Evolutionary conservation across 2,329 filamentous ascomycete species (phyloP), one percentile per base, ranked within the genome.

Genomic region (Penicillium paneum): DNA sequence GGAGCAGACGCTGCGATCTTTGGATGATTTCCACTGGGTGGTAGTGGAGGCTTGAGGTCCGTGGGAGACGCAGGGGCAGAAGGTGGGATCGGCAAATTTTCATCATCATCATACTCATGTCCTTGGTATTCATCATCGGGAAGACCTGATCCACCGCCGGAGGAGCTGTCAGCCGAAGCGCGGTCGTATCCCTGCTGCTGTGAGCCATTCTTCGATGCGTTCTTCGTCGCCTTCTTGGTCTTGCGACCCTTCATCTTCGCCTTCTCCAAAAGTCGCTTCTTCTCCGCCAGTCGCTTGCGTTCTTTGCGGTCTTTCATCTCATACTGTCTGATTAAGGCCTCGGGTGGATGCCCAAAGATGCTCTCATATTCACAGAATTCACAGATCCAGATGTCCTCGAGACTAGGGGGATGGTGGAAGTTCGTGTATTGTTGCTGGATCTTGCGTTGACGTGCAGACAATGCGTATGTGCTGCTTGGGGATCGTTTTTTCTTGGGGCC

Each of bases 351-450:
- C n/a, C 93, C 93, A 70, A 96, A 97, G 46, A 99, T 97, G 49
- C 85, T 85, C 74, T 97, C 93, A 69, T 97, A 99, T 73, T 99
- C 94, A 78, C 94, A 99, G 71, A 97, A 97, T 67, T 97, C 90
- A 75, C 94, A 99, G 43, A 97, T 91, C 90, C 92, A 97, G 47
- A 91, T 83, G 57, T 96, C 90, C 61, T 90, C 88, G 1, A 77
- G 71, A 17, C 75, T 77, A 0, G 89, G 88, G 1, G 89, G 88
- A 65, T 89, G 86, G 64, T 89, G 85, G 58, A 84, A 84, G 71
- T 94, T 95, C 53, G 84, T 82, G 60, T 89, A 87, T 64, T 89
- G 83, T 57, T 94, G 89, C 66, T 90, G 82, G 43, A 89, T 83
- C 55, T 88, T 87, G 7, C 94, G 88, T 61, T 91, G 85, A 24